These are phyloP conservation scores for Quercus tomentella DNA, from an alignment of 331 rosid species.

Conservation along the genomic window DNA sequence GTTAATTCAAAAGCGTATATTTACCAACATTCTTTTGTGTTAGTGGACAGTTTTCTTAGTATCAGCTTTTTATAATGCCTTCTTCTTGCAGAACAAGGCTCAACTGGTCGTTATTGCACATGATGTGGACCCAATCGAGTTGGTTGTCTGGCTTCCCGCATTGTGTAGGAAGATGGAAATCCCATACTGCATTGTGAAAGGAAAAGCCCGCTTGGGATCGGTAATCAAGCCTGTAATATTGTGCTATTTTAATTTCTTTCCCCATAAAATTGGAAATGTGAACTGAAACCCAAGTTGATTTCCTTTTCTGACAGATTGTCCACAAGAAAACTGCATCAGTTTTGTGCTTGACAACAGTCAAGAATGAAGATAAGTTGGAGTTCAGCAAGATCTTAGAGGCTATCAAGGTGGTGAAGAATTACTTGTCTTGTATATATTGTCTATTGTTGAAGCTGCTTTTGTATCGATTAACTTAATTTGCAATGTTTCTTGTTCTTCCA, in stretches of 20 bases:
- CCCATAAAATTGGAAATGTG: not conserved
- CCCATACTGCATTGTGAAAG: slow-evolving; percentile 56
- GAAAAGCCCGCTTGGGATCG: slow-evolving; percentile 80
- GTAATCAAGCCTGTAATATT: slow-evolving; percentile 25
- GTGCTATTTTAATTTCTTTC: not conserved
- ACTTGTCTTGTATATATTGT: not conserved
- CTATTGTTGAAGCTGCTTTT: not conserved
- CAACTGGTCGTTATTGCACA: slow-evolving; percentile 88
- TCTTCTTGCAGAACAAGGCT: slow-evolving; percentile 58
- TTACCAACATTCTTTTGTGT: not conserved
- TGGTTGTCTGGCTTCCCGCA: slow-evolving; percentile 92
- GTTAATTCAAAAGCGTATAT: no score
- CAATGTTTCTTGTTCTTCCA: not conserved
- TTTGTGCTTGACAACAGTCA: slow-evolving; percentile 81
- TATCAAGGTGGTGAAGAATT: slow-evolving; percentile 47
- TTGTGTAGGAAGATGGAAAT: slow-evolving; percentile 62
- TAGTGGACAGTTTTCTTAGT: not conserved
- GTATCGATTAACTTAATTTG: not conserved
- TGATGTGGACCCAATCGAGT: slow-evolving; percentile 88
- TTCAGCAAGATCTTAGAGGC: slow-evolving; percentile 72
- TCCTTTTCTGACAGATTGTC: slow-evolving; percentile 41
- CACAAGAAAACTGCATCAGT: slow-evolving; percentile 78
- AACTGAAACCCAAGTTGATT: not conserved
- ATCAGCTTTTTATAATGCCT: not conserved
- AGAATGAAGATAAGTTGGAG: slow-evolving; percentile 34